Evolutionary conservation across 768 basidiomycete species (phyloP), one percentile per base, ranked within the genome.

Genomic region (Boletus coccyginus): DNA sequence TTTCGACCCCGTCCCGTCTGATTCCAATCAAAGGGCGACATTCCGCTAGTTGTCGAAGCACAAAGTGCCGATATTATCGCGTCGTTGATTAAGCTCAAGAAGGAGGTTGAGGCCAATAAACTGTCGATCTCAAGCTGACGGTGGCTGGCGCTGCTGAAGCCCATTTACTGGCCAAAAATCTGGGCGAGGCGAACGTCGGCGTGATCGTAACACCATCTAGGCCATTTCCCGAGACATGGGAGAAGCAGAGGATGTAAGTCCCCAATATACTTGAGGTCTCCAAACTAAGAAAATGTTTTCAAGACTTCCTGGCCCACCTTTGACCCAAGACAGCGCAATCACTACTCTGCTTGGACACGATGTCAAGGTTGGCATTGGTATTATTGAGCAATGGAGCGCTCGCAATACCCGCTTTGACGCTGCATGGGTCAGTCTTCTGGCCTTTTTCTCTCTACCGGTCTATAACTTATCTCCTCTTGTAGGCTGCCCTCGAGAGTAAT

Each of bases 21-120:
- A 52, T 39, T 27, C 6, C 35, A 13, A 42, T 46, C 12, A 40
- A 59, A 88, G 85, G 90, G 91, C 7, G 64, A 77, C 36, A 77
- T 94, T 21, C 87, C 90, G 4, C 74, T 97, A 7, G 87, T 96
- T 12, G 75, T 93, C 9, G 82, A 87, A 52, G 85, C 82, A 3
- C 76, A 87, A 60, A 92, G 78, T 62, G 92, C 90, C 5, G 94
- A 95, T 69, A 76, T 89, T 50, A 94, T 95, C 58, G 90, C 88
- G 1, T 83, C 87, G 1, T 70, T 95, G 35, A 76, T 95, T 43
- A 68, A 78, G 27, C 75, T 96, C 53, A 90, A 90, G 71, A 73
- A 73, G 50, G 82, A 90, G 62, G 74, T 87, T 1, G 85, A 88
- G 62, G 56, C 67, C 12, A 70, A 65, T 36, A 81, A 17, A 70